These are phyloP conservation scores for Auxenochlorella protothecoides DNA, from an alignment of 139 green algal species.

Conservation along the genomic window DNA sequence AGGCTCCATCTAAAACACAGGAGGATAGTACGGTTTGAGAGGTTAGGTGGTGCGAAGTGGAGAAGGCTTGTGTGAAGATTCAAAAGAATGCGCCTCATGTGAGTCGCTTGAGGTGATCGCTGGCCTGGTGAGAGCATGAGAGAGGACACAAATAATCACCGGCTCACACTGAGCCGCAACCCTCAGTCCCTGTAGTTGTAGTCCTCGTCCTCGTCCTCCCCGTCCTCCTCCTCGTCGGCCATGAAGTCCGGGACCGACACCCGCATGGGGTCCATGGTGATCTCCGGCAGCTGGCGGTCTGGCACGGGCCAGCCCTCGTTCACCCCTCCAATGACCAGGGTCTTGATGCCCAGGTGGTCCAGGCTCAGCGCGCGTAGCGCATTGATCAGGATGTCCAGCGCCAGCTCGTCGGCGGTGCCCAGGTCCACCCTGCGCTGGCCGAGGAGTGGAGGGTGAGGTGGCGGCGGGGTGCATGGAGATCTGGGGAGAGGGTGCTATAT, in stretches of 20 bases:
- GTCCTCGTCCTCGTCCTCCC: conserved; percentile 1
- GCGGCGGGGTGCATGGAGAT: no score
- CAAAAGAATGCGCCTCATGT: no score
- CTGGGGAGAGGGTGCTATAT: background rate
- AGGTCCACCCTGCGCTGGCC: conserved; percentile 57
- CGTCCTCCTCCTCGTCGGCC: background rate
- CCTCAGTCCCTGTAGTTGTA: background rate
- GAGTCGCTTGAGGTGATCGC: no score
- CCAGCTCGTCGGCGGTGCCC: conserved; percentile 78
- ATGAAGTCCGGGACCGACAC: background rate
- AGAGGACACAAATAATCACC: no score
- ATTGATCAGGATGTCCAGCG: conserved; percentile 83
- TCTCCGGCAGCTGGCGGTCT: conserved; percentile 10
- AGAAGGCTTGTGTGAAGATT: no score
- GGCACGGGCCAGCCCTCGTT: conserved; percentile 58
- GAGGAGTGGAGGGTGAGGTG: background rate
- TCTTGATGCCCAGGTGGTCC: conserved; percentile 52
- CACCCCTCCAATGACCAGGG: conserved; percentile 46
- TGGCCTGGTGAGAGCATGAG: no score
- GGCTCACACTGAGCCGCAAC: no score
- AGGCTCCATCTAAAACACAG: no score
- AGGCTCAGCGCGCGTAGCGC: conserved; percentile 57
- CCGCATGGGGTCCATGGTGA: conserved; percentile 19
- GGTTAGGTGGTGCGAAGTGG: no score
- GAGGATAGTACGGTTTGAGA: no score